Evolutionary conservation across 176 grass and related monocot genomes (phyloP), one percentile per base, ranked within the genome.

Genomic region (Thalia dealbata): DNA sequence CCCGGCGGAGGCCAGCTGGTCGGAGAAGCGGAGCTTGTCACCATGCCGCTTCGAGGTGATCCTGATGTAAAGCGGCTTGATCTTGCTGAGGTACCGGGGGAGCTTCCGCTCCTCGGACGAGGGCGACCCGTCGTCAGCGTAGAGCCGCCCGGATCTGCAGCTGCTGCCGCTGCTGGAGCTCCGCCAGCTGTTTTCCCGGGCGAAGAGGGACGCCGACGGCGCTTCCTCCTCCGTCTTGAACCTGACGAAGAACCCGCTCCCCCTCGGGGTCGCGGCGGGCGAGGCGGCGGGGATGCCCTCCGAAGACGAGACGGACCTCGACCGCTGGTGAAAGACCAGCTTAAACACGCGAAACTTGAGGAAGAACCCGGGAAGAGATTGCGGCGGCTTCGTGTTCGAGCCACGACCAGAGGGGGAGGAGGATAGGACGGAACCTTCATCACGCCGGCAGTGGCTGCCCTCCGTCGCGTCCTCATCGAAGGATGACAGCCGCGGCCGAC

Each of bases 271-370:
- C 15, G 73, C 19, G 6, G 32, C 52, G 21, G 15, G 76, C 67
- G 27, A 23, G 30, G 72, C 73, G 38, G 19, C 9, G 70, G 25
- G 26, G 50, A 18, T 32, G 19, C 1, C 0, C 7, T 21, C 38
- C 26, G 32, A 38, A 38, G 15, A 11, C 0, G 71, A 2, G 73
- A 9, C 15, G 0, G 71, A 81, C 71, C 86, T 66, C 73, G 83
- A 27, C 2, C 42, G 52, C 80, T 82, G 88, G 81, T 84, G 58
- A 44, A 99, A 77, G 60, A 85, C 89, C 9, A 91, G 83, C 61
- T 93, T 78, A 64, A 99, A 81, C 27, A 93, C 95, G 30, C 95
- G 83, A 61, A 99, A 83, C 2, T 87, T 85, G 70, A 88, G 84
- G 54, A 90, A 63, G 38, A 88, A 70, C 75, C 70, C 81, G 2